A percentile compares a stretch with the other conserved stretches of the same genome.
phyloP scores from a whole-genome alignment of 345 rosid species.

The Gossypium anomalum region DNA sequence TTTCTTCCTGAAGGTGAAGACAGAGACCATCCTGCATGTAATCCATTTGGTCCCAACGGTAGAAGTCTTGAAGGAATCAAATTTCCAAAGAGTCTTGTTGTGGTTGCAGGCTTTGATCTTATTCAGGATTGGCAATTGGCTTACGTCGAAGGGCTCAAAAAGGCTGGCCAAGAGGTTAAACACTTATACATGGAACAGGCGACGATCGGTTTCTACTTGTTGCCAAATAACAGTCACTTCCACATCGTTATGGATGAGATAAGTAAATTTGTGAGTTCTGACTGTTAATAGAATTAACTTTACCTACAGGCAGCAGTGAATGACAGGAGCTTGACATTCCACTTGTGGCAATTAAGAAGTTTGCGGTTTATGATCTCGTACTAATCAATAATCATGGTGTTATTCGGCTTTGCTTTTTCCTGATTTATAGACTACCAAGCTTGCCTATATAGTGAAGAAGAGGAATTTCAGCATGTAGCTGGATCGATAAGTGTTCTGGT shows the following conservation, averaged over 20 bases:
- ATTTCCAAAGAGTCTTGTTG: constrained; percentile 80
- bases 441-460: constrained; percentile 19
- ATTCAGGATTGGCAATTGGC: constrained; percentile 80
- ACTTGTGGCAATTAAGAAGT: constrained; percentile 23
- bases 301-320: constrained; percentile 24
- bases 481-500: constrained; percentile 23
- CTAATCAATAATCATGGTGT: constrained; percentile 25
- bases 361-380: constrained; percentile 29
- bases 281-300: constrained; percentile 33
- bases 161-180: constrained; percentile 64
- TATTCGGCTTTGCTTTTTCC: constrained; percentile 14
- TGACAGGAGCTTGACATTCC: constrained; percentile 34
- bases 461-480: constrained; percentile 38
- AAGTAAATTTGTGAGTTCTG: constrained; percentile 50
- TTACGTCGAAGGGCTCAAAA: constrained; percentile 64
- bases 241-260: constrained; percentile 79
- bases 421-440: constrained; percentile 19
- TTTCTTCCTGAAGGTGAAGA: constrained; percentile 75
- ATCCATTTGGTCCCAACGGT: constrained; percentile 69
- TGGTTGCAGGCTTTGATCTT: constrained; percentile 88
- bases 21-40: constrained; percentile 86
- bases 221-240: constrained; percentile 78
- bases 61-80: constrained; percentile 48
- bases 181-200: constrained; percentile 65
- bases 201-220: constrained; percentile 78